phyloP scores from a whole-genome alignment of 306 rosid species.

The Myrica gale region DNA sequence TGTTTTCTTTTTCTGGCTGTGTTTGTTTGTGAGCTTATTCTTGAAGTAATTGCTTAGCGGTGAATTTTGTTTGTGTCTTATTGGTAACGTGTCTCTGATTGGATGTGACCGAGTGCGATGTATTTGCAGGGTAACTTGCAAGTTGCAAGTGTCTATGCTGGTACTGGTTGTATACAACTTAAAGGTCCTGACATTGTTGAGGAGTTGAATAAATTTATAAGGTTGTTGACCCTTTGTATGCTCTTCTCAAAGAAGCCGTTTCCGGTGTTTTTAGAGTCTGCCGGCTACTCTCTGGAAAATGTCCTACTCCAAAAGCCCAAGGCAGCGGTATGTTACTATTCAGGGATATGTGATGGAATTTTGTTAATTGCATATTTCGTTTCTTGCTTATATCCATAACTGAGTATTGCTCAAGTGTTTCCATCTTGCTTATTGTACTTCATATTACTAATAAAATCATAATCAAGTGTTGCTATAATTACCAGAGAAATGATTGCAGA shows the following conservation, averaged over 20 bases:
- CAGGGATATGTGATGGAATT: background rate
- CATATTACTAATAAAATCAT: background rate
- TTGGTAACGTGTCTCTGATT: background rate
- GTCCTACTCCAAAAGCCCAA: slow-evolving; percentile 92
- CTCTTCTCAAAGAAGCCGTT: slow-evolving; percentile 90
- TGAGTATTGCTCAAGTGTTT: too few relatives aligned
- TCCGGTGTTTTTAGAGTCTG: slow-evolving; percentile 84
- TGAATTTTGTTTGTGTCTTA: background rate
- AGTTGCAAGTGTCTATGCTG: slow-evolving; percentile 91
- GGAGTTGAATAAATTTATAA: slow-evolving; percentile 63
- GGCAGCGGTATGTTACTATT: slow-evolving; percentile 66
- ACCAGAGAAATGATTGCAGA: slow-evolving; percentile 48
- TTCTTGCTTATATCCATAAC: too few relatives aligned
- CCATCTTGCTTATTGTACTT: background rate
- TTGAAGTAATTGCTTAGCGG: background rate
- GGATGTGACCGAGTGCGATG: background rate
- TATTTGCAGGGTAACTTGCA: slow-evolving; percentile 76
- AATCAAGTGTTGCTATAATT: slow-evolving; percentile 28
- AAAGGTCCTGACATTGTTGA: slow-evolving; percentile 66
- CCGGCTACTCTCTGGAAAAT: slow-evolving; percentile 69
- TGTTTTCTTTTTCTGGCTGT: too few relatives aligned
- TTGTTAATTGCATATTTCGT: too few relatives aligned
- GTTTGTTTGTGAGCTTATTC: background rate
- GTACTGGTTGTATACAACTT: slow-evolving; percentile 63
- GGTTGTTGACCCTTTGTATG: slow-evolving; percentile 71